Percentiles rank a stretch among this genome's conserved stretches.
Evolutionary conservation across 108 stramenopile genomes (phyloP).

Genomic region (Mediolabrus comicus): DNA sequence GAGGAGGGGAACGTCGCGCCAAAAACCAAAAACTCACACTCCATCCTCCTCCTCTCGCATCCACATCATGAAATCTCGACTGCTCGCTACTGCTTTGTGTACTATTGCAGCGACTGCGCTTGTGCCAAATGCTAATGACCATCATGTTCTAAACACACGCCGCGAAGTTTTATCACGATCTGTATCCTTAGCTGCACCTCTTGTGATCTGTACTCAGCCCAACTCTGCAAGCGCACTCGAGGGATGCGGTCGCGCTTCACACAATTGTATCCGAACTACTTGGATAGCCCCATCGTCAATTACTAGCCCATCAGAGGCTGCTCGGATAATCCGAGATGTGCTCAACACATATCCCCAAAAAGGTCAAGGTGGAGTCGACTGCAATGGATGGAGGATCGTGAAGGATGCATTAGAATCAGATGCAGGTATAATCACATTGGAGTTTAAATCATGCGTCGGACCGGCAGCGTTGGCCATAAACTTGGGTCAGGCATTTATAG

Average conservation of each 20-base stretch:
- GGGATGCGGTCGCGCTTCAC: constrained; percentile 57
- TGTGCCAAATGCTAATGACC: not conserved
- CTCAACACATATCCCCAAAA: constrained; percentile 27
- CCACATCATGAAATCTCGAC: not conserved
- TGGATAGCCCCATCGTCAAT: constrained; percentile 72
- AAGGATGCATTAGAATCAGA: constrained; percentile 11
- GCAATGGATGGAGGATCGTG: constrained; percentile 29
- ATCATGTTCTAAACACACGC: not conserved
- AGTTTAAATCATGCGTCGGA: constrained; percentile 39
- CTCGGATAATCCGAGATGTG: constrained; percentile 6
- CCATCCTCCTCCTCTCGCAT: too few species aligned
- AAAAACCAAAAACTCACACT: not conserved
- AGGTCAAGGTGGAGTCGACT: constrained; percentile 32
- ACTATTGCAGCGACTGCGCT: not conserved
- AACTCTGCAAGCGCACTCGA: constrained; percentile 58
- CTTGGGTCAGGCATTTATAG: constrained; percentile 32
- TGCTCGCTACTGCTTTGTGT: not conserved
- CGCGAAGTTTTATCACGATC: not conserved
- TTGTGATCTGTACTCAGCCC: not conserved
- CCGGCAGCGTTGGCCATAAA: constrained; percentile 35
- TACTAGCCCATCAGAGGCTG: not conserved
- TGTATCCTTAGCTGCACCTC: not conserved
- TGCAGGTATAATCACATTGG: constrained; percentile 6
- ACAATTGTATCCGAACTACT: constrained; percentile 71
- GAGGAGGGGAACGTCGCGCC: not conserved